phyloP scores from a whole-genome alignment of 2,329 filamentous ascomycete species.

The Passalora sequoiae region DNA sequence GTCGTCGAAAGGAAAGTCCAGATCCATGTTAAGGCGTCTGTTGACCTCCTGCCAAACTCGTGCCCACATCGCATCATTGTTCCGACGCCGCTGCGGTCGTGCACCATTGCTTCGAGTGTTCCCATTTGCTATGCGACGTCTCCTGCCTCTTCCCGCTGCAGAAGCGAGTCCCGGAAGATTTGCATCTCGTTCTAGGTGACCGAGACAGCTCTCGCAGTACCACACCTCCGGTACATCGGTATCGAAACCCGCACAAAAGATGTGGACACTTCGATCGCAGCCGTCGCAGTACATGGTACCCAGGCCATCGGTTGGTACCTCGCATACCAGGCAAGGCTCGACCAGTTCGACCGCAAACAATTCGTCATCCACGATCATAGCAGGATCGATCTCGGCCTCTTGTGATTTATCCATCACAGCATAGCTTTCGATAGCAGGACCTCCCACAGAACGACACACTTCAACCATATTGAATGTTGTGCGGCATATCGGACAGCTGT shows the following conservation, averaged over 20 bases:
- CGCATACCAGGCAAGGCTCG: conserved; percentile 79
- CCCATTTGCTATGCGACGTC: conserved; percentile 15
- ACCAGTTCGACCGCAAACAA: conserved; percentile 54
- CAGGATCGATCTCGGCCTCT: conserved; percentile 81
- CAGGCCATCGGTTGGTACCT: conserved; percentile 73
- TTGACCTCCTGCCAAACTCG: conserved; percentile 86
- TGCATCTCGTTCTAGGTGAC: conserved; percentile 27
- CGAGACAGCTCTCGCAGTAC: conserved; percentile 81
- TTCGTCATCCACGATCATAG: conserved; percentile 62
- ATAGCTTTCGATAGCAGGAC: conserved; percentile 55
- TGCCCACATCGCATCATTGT: conserved; percentile 59
- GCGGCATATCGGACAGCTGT: conserved; percentile 96
- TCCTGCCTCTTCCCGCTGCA: conserved; percentile 24
- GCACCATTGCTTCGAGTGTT: conserved; percentile 8
- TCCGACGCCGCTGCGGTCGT: conserved; percentile 22
- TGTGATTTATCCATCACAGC: conserved; percentile 78
- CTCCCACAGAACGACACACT: conserved; percentile 71
- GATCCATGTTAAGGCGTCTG: conserved; percentile 69
- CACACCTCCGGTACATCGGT: conserved; percentile 50
- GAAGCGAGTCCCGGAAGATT: conserved; percentile 25
- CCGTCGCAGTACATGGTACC: conserved; percentile 83
- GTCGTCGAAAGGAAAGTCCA: conserved; percentile 81
- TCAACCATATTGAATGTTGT: conserved; percentile 86
- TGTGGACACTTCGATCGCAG: conserved; percentile 86
- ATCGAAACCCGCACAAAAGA: conserved; percentile 82